A percentile compares a stretch with the other conserved stretches of the same genome.
Evolutionary conservation across 768 basidiomycete genomes (phyloP).

Genomic region (Pisolithus marmoratus): DNA sequence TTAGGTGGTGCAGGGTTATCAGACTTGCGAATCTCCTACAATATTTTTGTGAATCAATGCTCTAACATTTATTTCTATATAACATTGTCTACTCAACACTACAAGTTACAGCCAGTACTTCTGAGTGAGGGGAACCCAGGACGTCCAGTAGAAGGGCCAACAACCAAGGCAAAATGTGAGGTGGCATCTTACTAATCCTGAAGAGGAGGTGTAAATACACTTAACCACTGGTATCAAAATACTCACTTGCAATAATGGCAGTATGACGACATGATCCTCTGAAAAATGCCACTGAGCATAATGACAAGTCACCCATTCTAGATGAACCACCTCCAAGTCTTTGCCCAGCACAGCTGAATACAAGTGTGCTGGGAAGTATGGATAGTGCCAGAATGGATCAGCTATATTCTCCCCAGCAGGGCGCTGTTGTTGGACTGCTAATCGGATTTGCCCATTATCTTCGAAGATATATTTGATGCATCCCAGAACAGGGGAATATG

Average conservation of each 20-base stretch:
- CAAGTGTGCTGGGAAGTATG: background rate
- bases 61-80: too few relatives aligned
- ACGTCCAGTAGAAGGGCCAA: too few relatives aligned
- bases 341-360: background rate
- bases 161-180: too few relatives aligned
- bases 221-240: too few relatives aligned
- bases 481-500: conserved; percentile 2
- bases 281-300: conserved; percentile 4
- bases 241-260: background rate
- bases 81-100: too few relatives aligned
- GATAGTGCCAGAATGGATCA: background rate
- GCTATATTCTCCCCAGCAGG: background rate
- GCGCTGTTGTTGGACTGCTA: conserved; percentile 4
- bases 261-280: background rate
- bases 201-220: too few relatives aligned
- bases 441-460: background rate
- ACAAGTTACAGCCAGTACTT: too few relatives aligned
- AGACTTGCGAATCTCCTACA: too few relatives aligned
- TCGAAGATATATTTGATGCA: conserved; percentile 13
- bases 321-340: background rate
- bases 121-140: too few relatives aligned
- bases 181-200: too few relatives aligned
- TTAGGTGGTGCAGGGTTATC: too few relatives aligned
- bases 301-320: conserved; percentile 6
- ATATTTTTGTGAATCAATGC: too few relatives aligned